A percentile compares a stretch with the other conserved stretches of the same genome.
phyloP scores from a whole-genome alignment of 345 rosid genomes.

The Eucalyptus polyanthemos region DNA sequence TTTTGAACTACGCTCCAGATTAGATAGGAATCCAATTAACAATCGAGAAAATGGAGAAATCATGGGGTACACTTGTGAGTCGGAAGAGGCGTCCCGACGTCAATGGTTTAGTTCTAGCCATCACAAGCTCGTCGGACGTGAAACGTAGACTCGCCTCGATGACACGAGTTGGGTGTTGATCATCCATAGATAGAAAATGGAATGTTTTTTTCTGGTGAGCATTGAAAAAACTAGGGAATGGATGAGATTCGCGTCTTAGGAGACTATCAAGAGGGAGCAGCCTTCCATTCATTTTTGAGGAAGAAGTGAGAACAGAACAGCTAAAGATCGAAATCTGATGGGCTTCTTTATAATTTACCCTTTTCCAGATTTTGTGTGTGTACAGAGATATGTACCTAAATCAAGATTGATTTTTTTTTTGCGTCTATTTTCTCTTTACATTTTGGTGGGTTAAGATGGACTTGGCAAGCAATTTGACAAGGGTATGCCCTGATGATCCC shows the following conservation, averaged over 20 bases:
- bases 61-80: neutral
- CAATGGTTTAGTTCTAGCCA: neutral
- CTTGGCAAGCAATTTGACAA: conserved; percentile 36
- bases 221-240: neutral
- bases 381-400: neutral
- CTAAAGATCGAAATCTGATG: neutral
- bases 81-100: neutral
- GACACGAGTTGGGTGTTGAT: neutral
- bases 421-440: neutral
- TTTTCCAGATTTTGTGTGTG: neutral
- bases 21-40: neutral
- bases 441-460: conserved; percentile 15
- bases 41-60: neutral
- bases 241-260: neutral
- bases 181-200: neutral
- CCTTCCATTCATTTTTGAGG: neutral
- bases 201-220: neutral
- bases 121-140: neutral
- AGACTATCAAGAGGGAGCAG: neutral
- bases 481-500: conserved; percentile 4
- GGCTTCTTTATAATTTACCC: neutral
- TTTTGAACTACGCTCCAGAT: neutral
- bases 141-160: neutral
- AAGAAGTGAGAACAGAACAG: neutral
- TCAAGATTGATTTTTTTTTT: neutral